Conservation (phyloP, 2,329 filamentous ascomycete species). For the Pseudogymnoascus sp. region DNA sequence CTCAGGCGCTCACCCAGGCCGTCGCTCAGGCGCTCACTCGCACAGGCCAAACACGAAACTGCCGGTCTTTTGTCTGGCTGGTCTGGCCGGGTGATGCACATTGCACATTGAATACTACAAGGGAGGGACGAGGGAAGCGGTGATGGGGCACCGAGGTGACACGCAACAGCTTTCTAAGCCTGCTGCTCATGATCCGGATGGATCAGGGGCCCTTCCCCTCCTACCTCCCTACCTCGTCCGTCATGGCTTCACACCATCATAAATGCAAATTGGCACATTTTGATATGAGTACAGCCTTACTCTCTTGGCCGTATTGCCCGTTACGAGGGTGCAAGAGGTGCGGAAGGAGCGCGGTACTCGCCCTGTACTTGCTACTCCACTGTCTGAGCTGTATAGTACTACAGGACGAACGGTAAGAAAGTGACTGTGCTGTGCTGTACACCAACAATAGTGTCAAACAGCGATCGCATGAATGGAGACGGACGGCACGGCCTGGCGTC, state of each 20-base stretch:
- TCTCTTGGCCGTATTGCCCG: neutral
- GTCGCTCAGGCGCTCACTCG: neutral
- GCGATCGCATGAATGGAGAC: neutral
- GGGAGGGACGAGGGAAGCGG: neutral
- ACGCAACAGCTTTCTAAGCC: neutral
- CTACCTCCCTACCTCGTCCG: neutral
- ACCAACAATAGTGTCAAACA: conserved; percentile 1
- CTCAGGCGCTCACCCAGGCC: neutral
- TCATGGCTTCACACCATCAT: neutral
- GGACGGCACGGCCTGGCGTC: neutral
- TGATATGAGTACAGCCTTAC: conserved; percentile 4
- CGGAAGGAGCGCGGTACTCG: neutral
- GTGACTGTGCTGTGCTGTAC: neutral
- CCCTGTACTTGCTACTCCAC: neutral
- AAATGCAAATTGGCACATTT: neutral
- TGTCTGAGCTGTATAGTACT: neutral
- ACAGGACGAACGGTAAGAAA: neutral
- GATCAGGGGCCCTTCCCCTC: neutral
- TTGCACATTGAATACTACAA: neutral
- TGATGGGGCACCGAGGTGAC: neutral
- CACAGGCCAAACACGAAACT: neutral
- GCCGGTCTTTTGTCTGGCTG: neutral
- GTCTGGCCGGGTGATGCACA: conserved; percentile 2
- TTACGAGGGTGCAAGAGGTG: neutral
- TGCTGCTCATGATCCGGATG: neutral